phyloP scores from a whole-genome alignment of 2,329 filamentous ascomycete genomes.

The Penicillium sp. region DNA sequence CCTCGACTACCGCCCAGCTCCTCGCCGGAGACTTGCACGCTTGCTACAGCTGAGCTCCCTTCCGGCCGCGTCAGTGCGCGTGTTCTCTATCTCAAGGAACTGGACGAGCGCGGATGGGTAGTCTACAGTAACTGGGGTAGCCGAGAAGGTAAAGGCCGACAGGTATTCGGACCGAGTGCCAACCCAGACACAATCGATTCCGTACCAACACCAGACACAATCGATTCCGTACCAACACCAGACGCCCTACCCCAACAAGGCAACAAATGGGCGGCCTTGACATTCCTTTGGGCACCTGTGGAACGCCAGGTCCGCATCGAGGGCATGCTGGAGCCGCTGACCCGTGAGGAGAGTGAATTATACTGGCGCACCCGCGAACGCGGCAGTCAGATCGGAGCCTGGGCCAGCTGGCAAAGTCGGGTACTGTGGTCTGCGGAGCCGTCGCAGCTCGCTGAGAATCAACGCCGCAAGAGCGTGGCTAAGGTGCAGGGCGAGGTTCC shows the following conservation, averaged over 20 bases:
- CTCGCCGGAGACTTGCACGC: conserved; percentile 81
- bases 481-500: conserved; percentile 23
- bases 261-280: conserved; percentile 76
- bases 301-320: conserved; percentile 92
- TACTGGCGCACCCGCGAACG: conserved; percentile 65
- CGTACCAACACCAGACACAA: conserved; percentile 55
- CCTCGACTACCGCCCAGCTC: conserved; percentile 59
- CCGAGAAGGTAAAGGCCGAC: conserved; percentile 48
- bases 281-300: conserved; percentile 83
- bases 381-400: conserved; percentile 80
- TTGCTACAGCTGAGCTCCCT: conserved; percentile 79
- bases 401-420: conserved; percentile 84
- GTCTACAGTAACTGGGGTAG: conserved; percentile 90
- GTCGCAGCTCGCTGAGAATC: conserved; percentile 18
- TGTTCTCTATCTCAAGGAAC: conserved; percentile 91
- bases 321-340: conserved; percentile 65
- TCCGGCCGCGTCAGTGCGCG: conserved; percentile 79
- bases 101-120: conserved; percentile 77
- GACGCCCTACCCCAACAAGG: conserved; percentile 29
- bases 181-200: conserved; percentile 43
- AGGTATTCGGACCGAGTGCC: conserved; percentile 34
- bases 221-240: conserved; percentile 61
- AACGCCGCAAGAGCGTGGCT: conserved; percentile 25
- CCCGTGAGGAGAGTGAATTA: conserved; percentile 64
- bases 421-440: conserved; percentile 54